Base-by-base conservation (phyloP, 805 yeast genomes). In the Grigorovia yakushimaensis region DNA sequence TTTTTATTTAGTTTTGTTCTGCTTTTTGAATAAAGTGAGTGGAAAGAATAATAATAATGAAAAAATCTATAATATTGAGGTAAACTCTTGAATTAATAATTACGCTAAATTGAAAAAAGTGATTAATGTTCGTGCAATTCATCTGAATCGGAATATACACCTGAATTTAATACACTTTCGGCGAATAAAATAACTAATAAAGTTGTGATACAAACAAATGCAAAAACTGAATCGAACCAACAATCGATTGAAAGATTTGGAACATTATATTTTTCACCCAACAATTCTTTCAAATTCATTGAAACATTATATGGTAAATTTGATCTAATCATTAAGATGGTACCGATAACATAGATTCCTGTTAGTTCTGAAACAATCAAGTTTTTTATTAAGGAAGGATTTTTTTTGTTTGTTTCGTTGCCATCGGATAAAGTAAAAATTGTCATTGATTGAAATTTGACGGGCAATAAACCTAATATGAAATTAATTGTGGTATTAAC, bases 401-500 rank as follows among this genome's bases (percentile, higher is more conserved):
- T 50, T 43, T 55, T 56, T 11, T 52, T 46, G 8, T 38, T 19
- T 17, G n/a, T 21, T 13, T 9, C 18, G n/a, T 18, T 20, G n/a
- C 49, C 49, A 22, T 50, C 45, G 27, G 56, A 54, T 45, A 61
- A 51, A 1, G 64, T 59, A 50, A 55, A 56, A 50, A 61, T 44
- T 2, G 65, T 64, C 21, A 60, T 43, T 5, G 56, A 48, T 36
- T 64, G 65, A n/a, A 69, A 52, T 39, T 62, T 62, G 8, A 64
- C 50, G 2, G 74, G 74, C 7, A 70, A 45, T 38, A 70, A 55
- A 13, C 66, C 63, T 37, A 68, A 58, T 15, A 82, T 62, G 33
- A 82, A 81, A 39, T 77, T 73, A 49, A 82, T 73, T 0, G 89
- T 81, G 39, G 73, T 65, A 43, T 73, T 61, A 1, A 83, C 88